Percentiles rank a stretch among this genome's conserved stretches.
These are phyloP conservation scores for Plasmodium ovale DNA, from an alignment of 169 alveolate genomes.

Conservation along the genomic window DNA sequence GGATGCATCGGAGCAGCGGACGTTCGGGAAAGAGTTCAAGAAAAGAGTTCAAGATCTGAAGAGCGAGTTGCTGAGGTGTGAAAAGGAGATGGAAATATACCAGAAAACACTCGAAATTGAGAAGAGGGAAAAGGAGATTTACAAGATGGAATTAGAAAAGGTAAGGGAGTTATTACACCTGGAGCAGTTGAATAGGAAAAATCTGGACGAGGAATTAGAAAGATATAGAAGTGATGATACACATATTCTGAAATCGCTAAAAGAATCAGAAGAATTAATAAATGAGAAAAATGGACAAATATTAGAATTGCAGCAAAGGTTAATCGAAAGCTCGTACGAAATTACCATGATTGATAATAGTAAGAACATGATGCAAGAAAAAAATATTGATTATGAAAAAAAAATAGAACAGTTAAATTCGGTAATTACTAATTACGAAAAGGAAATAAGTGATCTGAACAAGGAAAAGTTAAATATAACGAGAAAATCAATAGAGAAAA, in stretches of 20 bases:
- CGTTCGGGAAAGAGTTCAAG: conserved; percentile 60
- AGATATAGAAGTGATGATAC: conserved; percentile 58
- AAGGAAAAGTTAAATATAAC: conserved; percentile 45
- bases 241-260: conserved; percentile 46
- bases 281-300: conserved; percentile 53
- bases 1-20: conserved; percentile 55
- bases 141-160: conserved; percentile 50
- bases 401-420: conserved; percentile 45
- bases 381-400: conserved; percentile 34
- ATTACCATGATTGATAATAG: conserved; percentile 48
- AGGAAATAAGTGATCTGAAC: conserved; percentile 47
- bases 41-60: conserved; percentile 50
- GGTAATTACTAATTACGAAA: conserved; percentile 37
- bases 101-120: conserved; percentile 58
- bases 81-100: conserved; percentile 60
- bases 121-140: conserved; percentile 53
- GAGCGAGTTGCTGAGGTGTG: conserved; percentile 29
- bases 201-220: conserved; percentile 36
- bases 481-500: conserved; percentile 46
- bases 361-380: conserved; percentile 18
- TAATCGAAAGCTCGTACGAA: conserved; percentile 33
- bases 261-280: conserved; percentile 49
- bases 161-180: conserved; percentile 28
- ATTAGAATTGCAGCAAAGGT: conserved; percentile 57
- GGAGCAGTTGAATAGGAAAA: conserved; percentile 44